Evolutionary conservation across 2,329 filamentous ascomycete genomes (phyloP).

Genomic region (Cytospora schulzeri): DNA sequence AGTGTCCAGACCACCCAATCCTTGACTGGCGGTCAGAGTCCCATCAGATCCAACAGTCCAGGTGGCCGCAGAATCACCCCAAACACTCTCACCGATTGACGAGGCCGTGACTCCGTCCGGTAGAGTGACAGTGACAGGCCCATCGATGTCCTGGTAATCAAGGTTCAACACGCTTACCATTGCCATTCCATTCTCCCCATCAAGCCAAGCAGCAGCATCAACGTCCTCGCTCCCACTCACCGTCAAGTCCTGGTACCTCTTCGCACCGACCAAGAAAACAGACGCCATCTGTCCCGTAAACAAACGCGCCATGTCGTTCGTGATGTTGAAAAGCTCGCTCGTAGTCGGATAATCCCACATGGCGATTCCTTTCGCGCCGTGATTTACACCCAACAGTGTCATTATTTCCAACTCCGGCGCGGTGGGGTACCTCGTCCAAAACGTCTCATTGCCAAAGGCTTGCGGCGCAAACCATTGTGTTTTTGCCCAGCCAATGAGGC

Average conservation of each 20-base stretch:
- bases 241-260: slow-evolving; percentile 32
- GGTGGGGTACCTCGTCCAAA: slow-evolving; percentile 50
- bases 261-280: slow-evolving; percentile 41
- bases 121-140: slow-evolving; percentile 15
- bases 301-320: slow-evolving; percentile 42
- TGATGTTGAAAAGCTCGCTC: slow-evolving; percentile 38
- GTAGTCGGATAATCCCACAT: slow-evolving; percentile 51
- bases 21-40: slow-evolving; percentile 1
- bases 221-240: slow-evolving; percentile 33
- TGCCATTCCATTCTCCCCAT: slow-evolving; percentile 28
- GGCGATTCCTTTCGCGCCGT: slow-evolving; percentile 52
- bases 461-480: slow-evolving; percentile 53
- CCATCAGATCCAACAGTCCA: slow-evolving; percentile 25
- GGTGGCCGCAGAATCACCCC: slow-evolving; percentile 23
- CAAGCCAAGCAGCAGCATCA: slow-evolving; percentile 46
- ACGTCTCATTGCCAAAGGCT: slow-evolving; percentile 49
- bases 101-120: slow-evolving; percentile 16
- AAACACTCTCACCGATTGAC: slow-evolving; percentile 15
- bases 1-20: slow-evolving; percentile 10
- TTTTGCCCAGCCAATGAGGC: slow-evolving; percentile 44
- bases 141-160: slow-evolving; percentile 21
- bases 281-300: slow-evolving; percentile 39
- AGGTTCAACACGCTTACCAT: slow-evolving; percentile 29
- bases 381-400: slow-evolving; percentile 50
- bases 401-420: slow-evolving; percentile 48